These are phyloP conservation scores for Cerrena zonata DNA, from an alignment of 1,284 basidiomycete genomes.

Conservation along the genomic window DNA sequence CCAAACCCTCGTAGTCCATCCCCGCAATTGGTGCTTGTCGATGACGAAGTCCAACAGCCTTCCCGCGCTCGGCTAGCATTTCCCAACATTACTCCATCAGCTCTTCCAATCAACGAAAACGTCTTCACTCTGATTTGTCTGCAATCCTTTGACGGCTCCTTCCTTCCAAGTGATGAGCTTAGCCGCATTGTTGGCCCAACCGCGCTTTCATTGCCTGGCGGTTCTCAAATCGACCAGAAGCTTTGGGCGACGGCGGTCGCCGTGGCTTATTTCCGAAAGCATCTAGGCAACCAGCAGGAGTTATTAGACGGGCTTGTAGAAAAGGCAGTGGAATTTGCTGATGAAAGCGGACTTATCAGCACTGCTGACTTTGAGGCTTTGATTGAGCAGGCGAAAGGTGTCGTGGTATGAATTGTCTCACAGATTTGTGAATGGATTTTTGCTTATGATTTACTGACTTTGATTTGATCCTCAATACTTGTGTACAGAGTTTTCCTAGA, in stretches of 20 bases:
- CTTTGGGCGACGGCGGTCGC: constrained; percentile 6
- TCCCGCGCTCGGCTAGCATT: neutral
- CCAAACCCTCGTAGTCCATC: constrained; percentile 9
- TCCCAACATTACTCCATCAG: too few species aligned
- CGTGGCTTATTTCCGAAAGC: constrained; percentile 2
- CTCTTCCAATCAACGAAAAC: neutral
- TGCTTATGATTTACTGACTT: too few species aligned
- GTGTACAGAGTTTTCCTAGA: too few species aligned
- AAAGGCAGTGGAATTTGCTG: constrained; percentile 10
- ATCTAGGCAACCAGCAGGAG: neutral
- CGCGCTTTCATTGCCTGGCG: neutral
- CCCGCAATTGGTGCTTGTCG: constrained; percentile 3
- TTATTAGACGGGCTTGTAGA: constrained; percentile 7
- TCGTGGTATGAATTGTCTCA: neutral
- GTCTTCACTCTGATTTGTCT: constrained; percentile 6
- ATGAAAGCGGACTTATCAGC: neutral
- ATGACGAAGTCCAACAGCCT: neutral
- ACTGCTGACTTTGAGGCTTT: constrained; percentile 3
- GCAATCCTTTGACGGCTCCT: constrained; percentile 11
- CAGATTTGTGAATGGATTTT: too few species aligned
- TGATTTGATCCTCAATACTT: too few species aligned
- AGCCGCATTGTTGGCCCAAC: constrained; percentile 5
- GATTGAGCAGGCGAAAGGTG: constrained; percentile 5
- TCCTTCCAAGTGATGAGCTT: constrained; percentile 1
- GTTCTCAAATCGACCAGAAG: constrained; percentile 1